phyloP scores from a whole-genome alignment of 495 filamentous ascomycete genomes.

The Darksidea phi region DNA sequence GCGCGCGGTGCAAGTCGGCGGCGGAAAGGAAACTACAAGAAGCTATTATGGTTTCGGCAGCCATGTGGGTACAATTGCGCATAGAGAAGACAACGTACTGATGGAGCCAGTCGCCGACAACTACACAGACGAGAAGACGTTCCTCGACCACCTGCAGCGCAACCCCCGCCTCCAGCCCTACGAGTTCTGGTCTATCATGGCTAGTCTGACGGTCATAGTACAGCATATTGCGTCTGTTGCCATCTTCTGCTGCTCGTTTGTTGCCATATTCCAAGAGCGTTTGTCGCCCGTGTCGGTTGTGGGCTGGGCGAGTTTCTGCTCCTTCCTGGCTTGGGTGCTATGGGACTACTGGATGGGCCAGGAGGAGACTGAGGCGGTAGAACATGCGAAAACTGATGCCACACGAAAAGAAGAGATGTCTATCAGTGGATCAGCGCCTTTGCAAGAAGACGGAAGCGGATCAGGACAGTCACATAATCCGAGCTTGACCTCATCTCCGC shows the following conservation, averaged over 20 bases:
- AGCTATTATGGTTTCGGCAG: constrained; percentile 96
- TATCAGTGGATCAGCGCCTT: constrained; percentile 7
- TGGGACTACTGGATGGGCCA: constrained; percentile 84
- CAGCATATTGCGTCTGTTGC: constrained; percentile 93
- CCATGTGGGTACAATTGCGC: constrained; percentile 59
- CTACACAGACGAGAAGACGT: constrained; percentile 94
- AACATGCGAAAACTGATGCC: constrained; percentile 26
- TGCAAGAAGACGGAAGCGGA: not conserved
- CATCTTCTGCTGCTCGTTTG: constrained; percentile 92
- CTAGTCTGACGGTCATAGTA: constrained; percentile 93
- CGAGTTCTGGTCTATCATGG: constrained; percentile 95
- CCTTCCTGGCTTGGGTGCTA: constrained; percentile 81
- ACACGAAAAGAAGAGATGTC: constrained; percentile 18
- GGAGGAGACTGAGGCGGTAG: constrained; percentile 44
- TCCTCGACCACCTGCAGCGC: constrained; percentile 91
- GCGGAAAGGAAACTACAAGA: constrained; percentile 78
- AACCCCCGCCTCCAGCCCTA: constrained; percentile 94
- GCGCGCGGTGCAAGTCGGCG: constrained; percentile 59
- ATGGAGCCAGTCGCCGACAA: constrained; percentile 82
- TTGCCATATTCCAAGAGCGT: constrained; percentile 80
- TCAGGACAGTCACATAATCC: constrained; percentile 27
- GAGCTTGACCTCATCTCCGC: constrained; percentile 32
- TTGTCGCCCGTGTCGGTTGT: constrained; percentile 85
- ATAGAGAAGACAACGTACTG: not conserved
- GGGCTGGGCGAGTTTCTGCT: constrained; percentile 75